Conservation (phyloP, 257 asterid genomes). For the Capsicum baccatum region DNA sequence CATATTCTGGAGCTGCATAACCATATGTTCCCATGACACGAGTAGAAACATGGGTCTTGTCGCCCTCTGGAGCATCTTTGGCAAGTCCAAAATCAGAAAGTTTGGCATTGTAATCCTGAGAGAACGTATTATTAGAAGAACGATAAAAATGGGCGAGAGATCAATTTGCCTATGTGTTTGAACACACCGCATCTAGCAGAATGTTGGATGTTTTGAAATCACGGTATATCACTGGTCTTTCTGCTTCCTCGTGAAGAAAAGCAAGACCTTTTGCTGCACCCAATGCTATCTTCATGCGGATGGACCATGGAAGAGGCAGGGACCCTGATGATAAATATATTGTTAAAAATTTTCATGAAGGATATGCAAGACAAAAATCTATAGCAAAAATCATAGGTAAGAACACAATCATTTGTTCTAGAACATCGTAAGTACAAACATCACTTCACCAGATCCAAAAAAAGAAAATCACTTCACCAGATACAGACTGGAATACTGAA, state of each 20-base stretch:
- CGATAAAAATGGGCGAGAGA: conserved; percentile 23
- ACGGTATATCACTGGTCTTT: conserved; percentile 88
- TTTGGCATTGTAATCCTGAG: conserved; percentile 91
- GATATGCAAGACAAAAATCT: background rate
- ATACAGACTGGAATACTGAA: background rate
- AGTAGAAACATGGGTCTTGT: conserved; percentile 94
- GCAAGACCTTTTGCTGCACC: conserved; percentile 98
- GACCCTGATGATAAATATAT: conserved; percentile 61
- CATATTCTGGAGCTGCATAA: conserved; percentile 98
- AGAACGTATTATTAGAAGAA: conserved; percentile 32
- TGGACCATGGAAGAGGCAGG: conserved; percentile 94
- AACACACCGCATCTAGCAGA: conserved; percentile 87
- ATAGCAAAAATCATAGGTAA: background rate
- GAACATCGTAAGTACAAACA: background rate
- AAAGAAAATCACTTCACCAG: background rate
- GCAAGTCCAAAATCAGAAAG: conserved; percentile 99
- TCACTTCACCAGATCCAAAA: background rate
- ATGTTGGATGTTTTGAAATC: conserved; percentile 97
- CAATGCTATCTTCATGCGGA: conserved; percentile 95
- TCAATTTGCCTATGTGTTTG: conserved; percentile 18
- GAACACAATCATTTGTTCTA: background rate
- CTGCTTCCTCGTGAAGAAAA: conserved; percentile 96
- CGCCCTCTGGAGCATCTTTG: conserved; percentile 97
- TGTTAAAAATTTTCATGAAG: conserved; percentile 18
- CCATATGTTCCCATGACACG: conserved; percentile 99